Base-by-base conservation (phyloP, 1,284 basidiomycete species). In the Pyrrhoderma noxium region DNA sequence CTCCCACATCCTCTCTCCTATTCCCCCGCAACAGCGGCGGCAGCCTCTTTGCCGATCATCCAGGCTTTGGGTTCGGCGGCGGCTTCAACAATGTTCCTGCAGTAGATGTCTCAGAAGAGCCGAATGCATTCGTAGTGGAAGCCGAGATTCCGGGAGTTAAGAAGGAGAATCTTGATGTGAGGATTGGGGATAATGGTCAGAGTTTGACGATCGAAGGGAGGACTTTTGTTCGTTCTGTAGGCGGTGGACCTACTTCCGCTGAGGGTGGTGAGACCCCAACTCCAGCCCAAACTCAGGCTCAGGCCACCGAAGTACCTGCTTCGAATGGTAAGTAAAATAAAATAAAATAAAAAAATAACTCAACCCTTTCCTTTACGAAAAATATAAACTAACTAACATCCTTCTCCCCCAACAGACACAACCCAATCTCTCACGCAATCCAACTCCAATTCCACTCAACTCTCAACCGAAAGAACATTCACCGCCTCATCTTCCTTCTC, bases 61-160 rank as follows among this genome's bases (percentile, higher is more conserved):
- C 27, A 5, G 11, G 11, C 27, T 5, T 76, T 1, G 76, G 80
- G 64, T 69, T 76, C 59, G 59, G 63, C 59, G 65, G 38, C 64
- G 67, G 19, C 49, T 51, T 31, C 53, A 73, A 31, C 16, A 45
- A 45, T 46, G 46, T 45, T 23, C 83, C 83, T 3, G 75, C 79
- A 0, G 68, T 88, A 9, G 82, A 89, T 55, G 64, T 89, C 2
- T 71, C 74, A 2, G 86, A 89, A 59, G 75, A 82, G 52, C 77
- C 74, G 2, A 72, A 79, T 63, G 71, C 74, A 42, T 88, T 83
- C 59, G 58, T 87, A 45, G 68, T 89, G 40, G 81, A 87, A 61
- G 85, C 85, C 0, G 87, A 89, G 61, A 62, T 89, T 40, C 87
- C 86, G 7, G 86, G 86, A 0, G 80, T 89, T 18, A 82, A 80